Evolutionary conservation across 2,329 filamentous ascomycete genomes (phyloP), one percentile per base, ranked within the genome.

Genomic region (Furcasterigmium furcatum): DNA sequence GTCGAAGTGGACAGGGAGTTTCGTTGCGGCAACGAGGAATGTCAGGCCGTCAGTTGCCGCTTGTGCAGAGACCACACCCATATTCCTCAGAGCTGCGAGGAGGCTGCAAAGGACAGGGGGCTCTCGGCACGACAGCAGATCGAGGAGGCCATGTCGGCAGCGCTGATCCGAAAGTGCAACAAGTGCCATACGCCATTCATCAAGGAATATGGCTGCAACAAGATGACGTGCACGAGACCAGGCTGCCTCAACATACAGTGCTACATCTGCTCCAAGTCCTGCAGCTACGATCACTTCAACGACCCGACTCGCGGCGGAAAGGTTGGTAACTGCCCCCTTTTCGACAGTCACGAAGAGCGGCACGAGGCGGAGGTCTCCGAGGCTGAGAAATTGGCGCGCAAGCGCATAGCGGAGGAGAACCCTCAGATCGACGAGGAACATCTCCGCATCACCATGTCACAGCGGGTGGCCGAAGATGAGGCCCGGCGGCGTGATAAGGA

Each of bases 101-200:
- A 94, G 58, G 76, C 73, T 30, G 76, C 76, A 34, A 70, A 64
- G 18, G 82, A 88, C 3, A 75, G 74, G 32, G 80, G 82, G 1
- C 59, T 83, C 8, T 75, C 76, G 4, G 72, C 79, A 16, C 80
- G 87, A 14, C 86, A 85, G 51, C 64, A 72, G 4, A 80, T 95
- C 24, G 90, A 95, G 62, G 89, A 95, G 61, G 89, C 88, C 18
- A 92, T 91, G 86, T 89, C 87, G 3, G 76, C 78, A 14, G 90
- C 90, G 2, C 57, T 95, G 53, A 86, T 95, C 44, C 79, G 90
- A 18, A 81, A 72, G 22, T 95, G 90, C 71, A 89, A 88, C 55
- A 75, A 76, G 52, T 83, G 79, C 65, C 70, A 74, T n/a, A 79
- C 81, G n/a, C 81, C 84, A 0, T 94, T 92, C 55, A 77, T 95